phyloP scores from a whole-genome alignment of 2,329 filamentous ascomycete genomes.

The Colletotrichum sp. region DNA sequence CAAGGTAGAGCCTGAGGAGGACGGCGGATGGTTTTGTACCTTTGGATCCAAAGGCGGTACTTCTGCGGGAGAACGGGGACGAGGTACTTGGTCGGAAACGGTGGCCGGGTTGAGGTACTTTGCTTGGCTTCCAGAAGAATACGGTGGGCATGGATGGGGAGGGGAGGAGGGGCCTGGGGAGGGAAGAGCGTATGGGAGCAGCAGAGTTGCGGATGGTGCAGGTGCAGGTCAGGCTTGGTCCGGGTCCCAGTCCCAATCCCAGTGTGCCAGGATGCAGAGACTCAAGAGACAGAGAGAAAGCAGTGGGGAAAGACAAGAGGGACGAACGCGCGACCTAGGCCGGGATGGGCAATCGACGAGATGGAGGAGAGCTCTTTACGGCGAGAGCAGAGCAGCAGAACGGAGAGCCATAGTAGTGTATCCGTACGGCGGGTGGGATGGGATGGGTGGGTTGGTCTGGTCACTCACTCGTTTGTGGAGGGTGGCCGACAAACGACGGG shows the following conservation, averaged over 20 bases:
- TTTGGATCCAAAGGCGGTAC: conserved; percentile 12
- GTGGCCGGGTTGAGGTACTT: conserved; percentile 18
- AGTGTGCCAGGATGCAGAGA: neutral
- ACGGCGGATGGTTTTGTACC: conserved; percentile 18
- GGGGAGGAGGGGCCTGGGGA: neutral
- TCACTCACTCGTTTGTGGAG: conserved; percentile 13
- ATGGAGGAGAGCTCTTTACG: conserved; percentile 4
- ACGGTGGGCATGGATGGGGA: conserved; percentile 19
- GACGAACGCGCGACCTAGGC: conserved; percentile 20
- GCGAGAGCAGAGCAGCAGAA: neutral
- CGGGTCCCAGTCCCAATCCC: conserved; percentile 3
- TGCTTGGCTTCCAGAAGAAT: conserved; percentile 23
- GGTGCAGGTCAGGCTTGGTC: conserved; percentile 15
- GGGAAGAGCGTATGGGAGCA: neutral
- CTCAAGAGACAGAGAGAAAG: neutral
- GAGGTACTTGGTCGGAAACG: conserved; percentile 18
- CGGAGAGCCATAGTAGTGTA: too few relatives aligned
- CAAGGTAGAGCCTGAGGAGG: conserved; percentile 19
- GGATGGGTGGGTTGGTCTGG: neutral
- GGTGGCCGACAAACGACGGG: conserved; percentile 12
- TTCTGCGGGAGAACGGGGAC: conserved; percentile 13
- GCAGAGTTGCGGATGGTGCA: neutral
- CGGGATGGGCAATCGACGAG: conserved; percentile 11
- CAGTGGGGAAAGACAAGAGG: conserved; percentile 21
- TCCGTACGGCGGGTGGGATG: neutral